Percentiles rank a stretch among this genome's conserved stretches.
Conservation (phyloP, 495 filamentous ascomycete species). For the Penicillium taxi region DNA sequence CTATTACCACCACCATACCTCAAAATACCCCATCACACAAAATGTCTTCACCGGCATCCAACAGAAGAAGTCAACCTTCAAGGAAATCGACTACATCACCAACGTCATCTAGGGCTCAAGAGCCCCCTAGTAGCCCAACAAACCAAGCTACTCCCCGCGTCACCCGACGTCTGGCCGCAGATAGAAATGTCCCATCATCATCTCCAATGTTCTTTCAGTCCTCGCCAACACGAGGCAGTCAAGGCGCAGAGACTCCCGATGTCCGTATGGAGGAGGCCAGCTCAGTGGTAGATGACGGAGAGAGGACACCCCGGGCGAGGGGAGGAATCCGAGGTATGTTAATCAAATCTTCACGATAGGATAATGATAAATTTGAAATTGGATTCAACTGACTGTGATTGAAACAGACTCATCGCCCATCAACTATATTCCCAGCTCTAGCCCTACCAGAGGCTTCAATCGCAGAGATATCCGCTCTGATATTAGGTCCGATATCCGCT, state of each 20-base stretch:
- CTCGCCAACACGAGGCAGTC: slow-evolving; percentile 54
- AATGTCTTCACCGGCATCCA: slow-evolving; percentile 46
- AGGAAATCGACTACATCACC: slow-evolving; percentile 38
- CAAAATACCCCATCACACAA: slow-evolving; percentile 7
- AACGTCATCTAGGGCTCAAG: slow-evolving; percentile 33
- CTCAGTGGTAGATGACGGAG: slow-evolving; percentile 52
- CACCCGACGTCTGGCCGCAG: slow-evolving; percentile 34
- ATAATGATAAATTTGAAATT: neutral
- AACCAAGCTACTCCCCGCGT: slow-evolving; percentile 38
- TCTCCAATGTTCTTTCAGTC: slow-evolving; percentile 82
- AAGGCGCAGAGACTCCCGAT: slow-evolving; percentile 47
- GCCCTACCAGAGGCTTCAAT: slow-evolving; percentile 50
- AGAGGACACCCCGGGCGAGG: slow-evolving; percentile 64
- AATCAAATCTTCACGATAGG: neutral
- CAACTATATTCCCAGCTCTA: slow-evolving; percentile 79
- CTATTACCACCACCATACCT: slow-evolving; percentile 5
- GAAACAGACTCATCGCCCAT: slow-evolving; percentile 78
- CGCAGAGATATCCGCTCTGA: slow-evolving; percentile 44
- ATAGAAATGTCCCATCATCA: slow-evolving; percentile 47
- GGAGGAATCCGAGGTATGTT: slow-evolving; percentile 58
- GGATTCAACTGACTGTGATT: slow-evolving; percentile 1
- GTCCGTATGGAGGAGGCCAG: slow-evolving; percentile 49
- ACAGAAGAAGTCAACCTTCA: slow-evolving; percentile 35
- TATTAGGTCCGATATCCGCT: slow-evolving; percentile 47
- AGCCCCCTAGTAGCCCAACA: slow-evolving; percentile 34